A percentile compares a stretch with the other conserved stretches of the same genome.
Evolutionary conservation across 176 grass and related monocot species (phyloP).

Genomic region (Miscanthus lutarioriparius): DNA sequence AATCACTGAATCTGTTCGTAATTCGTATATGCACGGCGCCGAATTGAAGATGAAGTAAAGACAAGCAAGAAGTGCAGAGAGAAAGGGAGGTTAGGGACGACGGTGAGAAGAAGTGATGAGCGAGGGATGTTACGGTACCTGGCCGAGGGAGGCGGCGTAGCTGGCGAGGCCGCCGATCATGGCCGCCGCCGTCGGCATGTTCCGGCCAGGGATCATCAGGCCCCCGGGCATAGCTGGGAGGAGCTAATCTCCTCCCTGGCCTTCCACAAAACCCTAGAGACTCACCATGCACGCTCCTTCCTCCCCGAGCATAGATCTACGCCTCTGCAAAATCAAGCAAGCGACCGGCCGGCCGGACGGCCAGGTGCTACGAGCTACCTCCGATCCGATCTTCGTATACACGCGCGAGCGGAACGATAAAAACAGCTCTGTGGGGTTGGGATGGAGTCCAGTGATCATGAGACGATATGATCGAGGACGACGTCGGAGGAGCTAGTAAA

Average conservation of each 20-base stretch:
- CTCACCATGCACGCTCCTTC: conserved; percentile 1
- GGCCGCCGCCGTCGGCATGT: conserved; percentile 43
- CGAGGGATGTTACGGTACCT: conserved; percentile 30
- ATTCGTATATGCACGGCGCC: not conserved
- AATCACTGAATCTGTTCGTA: not conserved
- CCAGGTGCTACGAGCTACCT: too few species aligned
- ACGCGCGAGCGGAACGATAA: not conserved
- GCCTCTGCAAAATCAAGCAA: not conserved
- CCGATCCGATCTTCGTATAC: conserved; percentile 5
- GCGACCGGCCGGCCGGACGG: not conserved
- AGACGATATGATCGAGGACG: not conserved
- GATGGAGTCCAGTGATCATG: not conserved
- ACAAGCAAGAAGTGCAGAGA: not conserved
- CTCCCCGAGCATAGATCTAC: conserved; percentile 29
- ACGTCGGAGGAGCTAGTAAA: not conserved
- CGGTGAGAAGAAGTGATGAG: too few species aligned
- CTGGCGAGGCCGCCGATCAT: conserved; percentile 54
- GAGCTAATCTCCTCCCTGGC: not conserved
- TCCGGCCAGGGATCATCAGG: conserved; percentile 79
- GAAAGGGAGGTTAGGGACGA: not conserved
- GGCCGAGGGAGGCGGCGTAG: conserved; percentile 65
- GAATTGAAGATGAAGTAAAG: not conserved
- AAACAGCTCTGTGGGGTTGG: not conserved
- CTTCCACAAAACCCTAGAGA: conserved; percentile 26
- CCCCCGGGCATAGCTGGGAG: conserved; percentile 54